phyloP scores from a whole-genome alignment of 2,329 filamentous ascomycete species.

The Grosmannia clavigera region DNA sequence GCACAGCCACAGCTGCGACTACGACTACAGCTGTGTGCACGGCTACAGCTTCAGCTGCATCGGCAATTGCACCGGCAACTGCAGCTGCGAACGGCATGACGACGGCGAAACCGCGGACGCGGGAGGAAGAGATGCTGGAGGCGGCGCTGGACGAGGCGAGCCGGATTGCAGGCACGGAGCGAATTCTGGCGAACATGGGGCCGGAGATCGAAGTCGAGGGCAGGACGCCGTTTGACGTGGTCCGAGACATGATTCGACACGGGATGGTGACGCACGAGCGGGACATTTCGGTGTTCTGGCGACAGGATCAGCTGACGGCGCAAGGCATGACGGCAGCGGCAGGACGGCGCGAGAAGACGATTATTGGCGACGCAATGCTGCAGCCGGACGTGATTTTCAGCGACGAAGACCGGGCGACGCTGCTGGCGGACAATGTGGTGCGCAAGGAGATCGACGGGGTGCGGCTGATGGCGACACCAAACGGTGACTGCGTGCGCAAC shows the following conservation, averaged over 20 bases:
- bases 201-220: background rate
- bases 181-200: background rate
- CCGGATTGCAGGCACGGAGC: slow-evolving; percentile 2
- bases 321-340: background rate
- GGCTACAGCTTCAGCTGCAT: background rate
- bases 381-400: slow-evolving; percentile 35
- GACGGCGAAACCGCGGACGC: background rate
- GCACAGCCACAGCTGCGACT: background rate
- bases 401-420: slow-evolving; percentile 40
- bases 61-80: background rate
- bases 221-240: slow-evolving; percentile 9
- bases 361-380: slow-evolving; percentile 9
- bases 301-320: background rate
- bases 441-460: slow-evolving; percentile 51
- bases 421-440: slow-evolving; percentile 45
- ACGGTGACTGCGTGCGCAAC: slow-evolving; percentile 64
- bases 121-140: slow-evolving; percentile 4
- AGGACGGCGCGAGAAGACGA: slow-evolving; percentile 1
- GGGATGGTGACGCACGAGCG: slow-evolving; percentile 7
- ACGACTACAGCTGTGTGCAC: background rate
- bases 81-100: background rate
- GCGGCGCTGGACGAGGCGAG: slow-evolving; percentile 4
- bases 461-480: slow-evolving; percentile 61
- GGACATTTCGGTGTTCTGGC: background rate
- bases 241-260: slow-evolving; percentile 10